These are phyloP conservation scores for Fusarium sterilihyphosum DNA, from an alignment of 2,329 filamentous ascomycete genomes.

Conservation along the genomic window DNA sequence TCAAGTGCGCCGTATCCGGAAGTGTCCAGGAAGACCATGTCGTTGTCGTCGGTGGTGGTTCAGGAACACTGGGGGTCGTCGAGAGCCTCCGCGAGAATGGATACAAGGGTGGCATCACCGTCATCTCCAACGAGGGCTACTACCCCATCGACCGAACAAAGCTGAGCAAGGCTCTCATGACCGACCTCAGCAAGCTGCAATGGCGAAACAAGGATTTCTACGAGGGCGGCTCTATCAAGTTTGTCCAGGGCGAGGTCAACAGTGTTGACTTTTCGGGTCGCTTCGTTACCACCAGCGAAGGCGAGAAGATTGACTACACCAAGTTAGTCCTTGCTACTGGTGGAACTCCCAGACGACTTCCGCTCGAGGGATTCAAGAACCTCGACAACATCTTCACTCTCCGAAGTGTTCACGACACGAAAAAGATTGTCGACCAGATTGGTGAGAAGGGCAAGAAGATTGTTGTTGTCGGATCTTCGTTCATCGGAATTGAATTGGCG, in stretches of 20 bases:
- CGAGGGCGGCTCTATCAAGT: conserved; percentile 66
- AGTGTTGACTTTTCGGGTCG: conserved; percentile 80
- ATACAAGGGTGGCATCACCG: conserved; percentile 80
- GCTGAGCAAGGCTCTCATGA: conserved; percentile 90
- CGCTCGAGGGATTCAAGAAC: conserved; percentile 85
- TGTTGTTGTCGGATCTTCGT: conserved; percentile 90
- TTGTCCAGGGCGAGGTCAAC: conserved; percentile 72
- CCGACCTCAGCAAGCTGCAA: conserved; percentile 81
- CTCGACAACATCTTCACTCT: conserved; percentile 89
- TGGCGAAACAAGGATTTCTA: conserved; percentile 84
- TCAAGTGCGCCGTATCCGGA: conserved; percentile 71
- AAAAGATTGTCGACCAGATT: conserved; percentile 81
- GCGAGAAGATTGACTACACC: conserved; percentile 77
- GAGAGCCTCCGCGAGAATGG: conserved; percentile 86
- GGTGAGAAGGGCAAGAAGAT: conserved; percentile 90
- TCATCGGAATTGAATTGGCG: conserved; percentile 98
- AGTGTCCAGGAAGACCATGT: conserved; percentile 69
- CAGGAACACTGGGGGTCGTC: conserved; percentile 81
- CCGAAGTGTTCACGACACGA: conserved; percentile 78
- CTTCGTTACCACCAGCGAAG: conserved; percentile 77
- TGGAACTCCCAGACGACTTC: conserved; percentile 78
- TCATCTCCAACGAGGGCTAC: conserved; percentile 86
- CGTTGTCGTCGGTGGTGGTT: conserved; percentile 89
- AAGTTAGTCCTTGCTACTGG: conserved; percentile 94
- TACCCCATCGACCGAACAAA: conserved; percentile 93